A percentile compares a stretch with the other conserved stretches of the same genome.
phyloP scores from a whole-genome alignment of 2,329 filamentous ascomycete species.

The Malbranchea cinnamomea region DNA sequence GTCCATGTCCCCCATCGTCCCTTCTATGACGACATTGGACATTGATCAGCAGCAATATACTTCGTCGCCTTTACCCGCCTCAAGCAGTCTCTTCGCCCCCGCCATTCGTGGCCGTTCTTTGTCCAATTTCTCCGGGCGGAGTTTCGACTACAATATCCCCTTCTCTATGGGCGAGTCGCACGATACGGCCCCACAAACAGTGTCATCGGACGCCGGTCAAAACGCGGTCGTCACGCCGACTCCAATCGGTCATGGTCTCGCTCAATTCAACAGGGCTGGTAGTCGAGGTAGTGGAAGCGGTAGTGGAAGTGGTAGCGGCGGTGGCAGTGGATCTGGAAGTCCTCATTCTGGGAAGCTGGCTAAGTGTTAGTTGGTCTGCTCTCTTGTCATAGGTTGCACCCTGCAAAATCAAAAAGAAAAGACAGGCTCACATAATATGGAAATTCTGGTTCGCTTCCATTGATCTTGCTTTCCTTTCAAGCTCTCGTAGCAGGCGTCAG shows the following conservation, averaged over 20 bases:
- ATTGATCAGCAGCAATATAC: slow-evolving; percentile 16
- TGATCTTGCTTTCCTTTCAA: too few relatives aligned
- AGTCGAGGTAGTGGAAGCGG: slow-evolving; percentile 35
- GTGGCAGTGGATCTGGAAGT: slow-evolving; percentile 26
- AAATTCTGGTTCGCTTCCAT: too few relatives aligned
- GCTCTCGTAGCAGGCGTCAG: too few relatives aligned
- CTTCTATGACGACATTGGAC: slow-evolving; percentile 21
- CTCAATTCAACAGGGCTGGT: slow-evolving; percentile 25
- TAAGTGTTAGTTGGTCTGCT: slow-evolving; percentile 11
- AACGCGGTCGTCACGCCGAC: too few relatives aligned
- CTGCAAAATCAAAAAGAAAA: too few relatives aligned
- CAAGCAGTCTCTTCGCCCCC: slow-evolving; percentile 18
- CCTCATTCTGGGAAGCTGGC: slow-evolving; percentile 24
- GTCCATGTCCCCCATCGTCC: slow-evolving; percentile 20
- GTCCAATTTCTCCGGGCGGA: slow-evolving; percentile 26
- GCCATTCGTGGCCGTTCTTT: slow-evolving; percentile 25
- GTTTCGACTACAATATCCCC: slow-evolving; percentile 20
- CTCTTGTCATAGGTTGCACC: too few relatives aligned
- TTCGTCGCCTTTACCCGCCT: slow-evolving; percentile 19
- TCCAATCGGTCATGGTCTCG: slow-evolving; percentile 22
- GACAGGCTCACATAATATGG: too few relatives aligned
- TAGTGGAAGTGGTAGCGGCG: slow-evolving; percentile 24
- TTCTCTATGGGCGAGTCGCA: slow-evolving; percentile 19
- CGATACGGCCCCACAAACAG: slow-evolving; percentile 22
- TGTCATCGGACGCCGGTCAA: too few relatives aligned